Evolutionary conservation across 139 green algal species (phyloP), one percentile per base, ranked within the genome.

Genomic region (Mesotaenium endlicherianum): DNA sequence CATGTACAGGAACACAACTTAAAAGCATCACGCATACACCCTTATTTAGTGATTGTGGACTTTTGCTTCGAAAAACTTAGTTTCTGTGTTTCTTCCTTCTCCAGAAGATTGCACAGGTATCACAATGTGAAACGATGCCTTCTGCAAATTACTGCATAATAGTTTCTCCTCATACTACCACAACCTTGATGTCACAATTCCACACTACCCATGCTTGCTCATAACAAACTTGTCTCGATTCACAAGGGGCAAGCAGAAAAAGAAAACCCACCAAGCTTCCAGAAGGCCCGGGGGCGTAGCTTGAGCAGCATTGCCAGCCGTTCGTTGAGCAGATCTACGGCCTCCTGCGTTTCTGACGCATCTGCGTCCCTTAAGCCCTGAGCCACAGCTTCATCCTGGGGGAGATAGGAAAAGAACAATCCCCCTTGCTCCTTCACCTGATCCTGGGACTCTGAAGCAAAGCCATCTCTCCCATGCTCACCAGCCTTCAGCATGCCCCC

Each of bases 281-380:
- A 94, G 39, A 94, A 94, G 11, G 89, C 72, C 16, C 44, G 47
- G 1, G 49, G 70, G 1, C 80, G 55, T 30, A 79, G 43, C 34
- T 68, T 70, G 26, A 94, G 86, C 45, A 95, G 64, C 5, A 60
- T 44, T 0, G 44, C 87, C 0, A 94, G 70, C 26, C 92, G 89
- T 0, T 87, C 67, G 30, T 86, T 92, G 0, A 94, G 90, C 0
- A 58, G 1, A 2, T 87, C 45, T 1, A 94, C 64, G 0, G 85
- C 82, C 2, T 85, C 80, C 53, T 88, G 53, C 36, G 76, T 85
- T 8, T 77, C 49, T 6, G 75, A 4, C 40, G 68, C 69, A 6
- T 82, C 75, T 3, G 36, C 75, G 40, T 14, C 45, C 8, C 39
- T 34, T 20, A 57, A 20, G 30, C 67, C 67, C 30, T 26, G 20